Conservation (phyloP, 257 asterid species). For the Leonotis leonurus region DNA sequence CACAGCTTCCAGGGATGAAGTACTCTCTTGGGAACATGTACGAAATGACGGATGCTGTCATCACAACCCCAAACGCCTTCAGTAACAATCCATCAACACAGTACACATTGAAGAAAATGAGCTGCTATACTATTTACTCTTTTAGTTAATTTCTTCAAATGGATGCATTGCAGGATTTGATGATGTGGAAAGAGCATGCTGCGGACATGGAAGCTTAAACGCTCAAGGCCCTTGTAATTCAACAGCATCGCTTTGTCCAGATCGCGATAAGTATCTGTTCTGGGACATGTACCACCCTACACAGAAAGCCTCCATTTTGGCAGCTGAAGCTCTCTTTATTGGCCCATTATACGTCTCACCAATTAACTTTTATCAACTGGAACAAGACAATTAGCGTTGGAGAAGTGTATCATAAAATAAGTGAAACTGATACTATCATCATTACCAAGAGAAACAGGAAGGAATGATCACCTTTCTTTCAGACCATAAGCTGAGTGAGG, state of each 20-base stretch:
- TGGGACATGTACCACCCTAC: constrained; percentile 60
- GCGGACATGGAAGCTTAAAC: constrained; percentile 35
- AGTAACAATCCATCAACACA: constrained; percentile 9
- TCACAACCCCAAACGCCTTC: constrained; percentile 14
- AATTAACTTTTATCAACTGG: constrained; percentile 26
- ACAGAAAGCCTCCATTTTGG: constrained; percentile 28
- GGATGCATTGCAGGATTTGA: constrained; percentile 27
- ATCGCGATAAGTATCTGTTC: constrained; percentile 33
- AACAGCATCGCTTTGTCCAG: constrained; percentile 29
- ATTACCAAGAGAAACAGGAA: background rate
- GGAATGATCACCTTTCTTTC: background rate
- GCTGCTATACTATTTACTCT: background rate
- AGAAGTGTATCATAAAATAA: background rate
- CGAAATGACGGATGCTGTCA: constrained; percentile 30
- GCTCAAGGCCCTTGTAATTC: constrained; percentile 32
- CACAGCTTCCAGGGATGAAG: constrained; percentile 27
- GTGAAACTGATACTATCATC: background rate
- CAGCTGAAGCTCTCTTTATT: constrained; percentile 24
- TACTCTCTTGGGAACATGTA: constrained; percentile 38
- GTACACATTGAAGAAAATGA: background rate
- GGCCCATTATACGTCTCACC: constrained; percentile 21
- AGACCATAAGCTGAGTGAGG: background rate
- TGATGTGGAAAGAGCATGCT: constrained; percentile 39
- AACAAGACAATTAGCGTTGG: constrained; percentile 16
- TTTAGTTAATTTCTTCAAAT: background rate